A percentile compares a stretch with the other conserved stretches of the same genome.
Conservation (phyloP, 805 yeast species). For the Sugiyamaella valdiviana region DNA sequence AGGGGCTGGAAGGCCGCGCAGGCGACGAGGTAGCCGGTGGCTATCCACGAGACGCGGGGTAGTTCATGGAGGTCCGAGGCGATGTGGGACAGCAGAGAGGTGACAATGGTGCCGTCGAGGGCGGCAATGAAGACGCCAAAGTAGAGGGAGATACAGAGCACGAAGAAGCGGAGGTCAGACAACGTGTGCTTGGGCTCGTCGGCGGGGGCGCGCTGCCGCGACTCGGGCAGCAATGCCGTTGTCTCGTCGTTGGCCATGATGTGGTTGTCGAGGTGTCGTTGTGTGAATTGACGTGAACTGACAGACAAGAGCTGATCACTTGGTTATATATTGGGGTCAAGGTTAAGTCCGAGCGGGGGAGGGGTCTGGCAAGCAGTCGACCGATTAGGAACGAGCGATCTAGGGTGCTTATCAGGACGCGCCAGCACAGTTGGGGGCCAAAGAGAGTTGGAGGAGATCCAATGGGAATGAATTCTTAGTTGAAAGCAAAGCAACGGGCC, state of each 20-base stretch:
- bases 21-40: constrained; percentile 62
- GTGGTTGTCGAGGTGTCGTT: not conserved
- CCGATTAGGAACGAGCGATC: no score
- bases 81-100: constrained; percentile 52
- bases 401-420: no score
- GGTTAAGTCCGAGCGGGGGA: no score
- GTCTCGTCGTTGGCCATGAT: not conserved
- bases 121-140: constrained; percentile 43
- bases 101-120: constrained; percentile 54
- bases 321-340: no score
- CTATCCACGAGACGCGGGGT: constrained; percentile 57
- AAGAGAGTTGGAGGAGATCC: no score
- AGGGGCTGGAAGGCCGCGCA: constrained; percentile 70
- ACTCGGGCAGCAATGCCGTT: not conserved
- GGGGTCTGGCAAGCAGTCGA: no score
- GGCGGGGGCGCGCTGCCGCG: constrained; percentile 1
- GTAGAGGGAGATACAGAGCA: constrained; percentile 19
- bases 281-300: no score
- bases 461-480: no score
- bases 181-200: not conserved
- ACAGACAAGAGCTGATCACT: no score
- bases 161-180: not conserved
- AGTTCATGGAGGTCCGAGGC: constrained; percentile 54
- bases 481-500: no score
- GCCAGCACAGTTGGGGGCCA: no score